These are phyloP conservation scores for Trichoderma afroharzianum DNA, from an alignment of 2,329 filamentous ascomycete species.

Conservation along the genomic window DNA sequence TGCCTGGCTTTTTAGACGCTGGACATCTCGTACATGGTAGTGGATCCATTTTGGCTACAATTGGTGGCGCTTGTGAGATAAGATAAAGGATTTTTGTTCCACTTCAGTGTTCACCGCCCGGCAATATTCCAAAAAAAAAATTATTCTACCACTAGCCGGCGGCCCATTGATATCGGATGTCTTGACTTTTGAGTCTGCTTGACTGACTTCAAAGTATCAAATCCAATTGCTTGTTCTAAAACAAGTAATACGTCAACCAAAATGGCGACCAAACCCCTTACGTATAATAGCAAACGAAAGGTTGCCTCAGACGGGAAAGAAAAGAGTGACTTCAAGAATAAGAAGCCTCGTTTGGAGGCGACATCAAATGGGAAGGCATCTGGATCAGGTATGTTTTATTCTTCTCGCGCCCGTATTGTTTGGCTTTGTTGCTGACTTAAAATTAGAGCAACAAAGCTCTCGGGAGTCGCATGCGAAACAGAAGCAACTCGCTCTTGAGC, in stretches of 20 bases:
- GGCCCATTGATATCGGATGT: slow-evolving; percentile 19
- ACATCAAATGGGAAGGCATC: slow-evolving; percentile 31
- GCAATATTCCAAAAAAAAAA: slow-evolving; percentile 31
- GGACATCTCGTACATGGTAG: neutral
- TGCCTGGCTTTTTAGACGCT: neutral
- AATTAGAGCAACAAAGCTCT: slow-evolving; percentile 54
- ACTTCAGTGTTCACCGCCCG: slow-evolving; percentile 32
- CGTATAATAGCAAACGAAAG: slow-evolving; percentile 56
- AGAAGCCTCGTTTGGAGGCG: slow-evolving; percentile 47
- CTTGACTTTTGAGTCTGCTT: slow-evolving; percentile 2
- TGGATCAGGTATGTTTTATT: slow-evolving; percentile 38
- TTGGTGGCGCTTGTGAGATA: neutral
- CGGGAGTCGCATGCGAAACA: slow-evolving; percentile 92
- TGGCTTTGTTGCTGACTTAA: neutral
- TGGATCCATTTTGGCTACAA: neutral
- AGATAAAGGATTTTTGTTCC: neutral
- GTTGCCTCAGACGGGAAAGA: slow-evolving; percentile 43
- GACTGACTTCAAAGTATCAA: neutral
- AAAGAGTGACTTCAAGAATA: slow-evolving; percentile 39
- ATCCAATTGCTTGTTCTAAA: neutral
- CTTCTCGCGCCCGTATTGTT: slow-evolving; percentile 4
- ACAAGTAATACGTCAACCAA: slow-evolving; percentile 19
- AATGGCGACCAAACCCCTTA: slow-evolving; percentile 49
- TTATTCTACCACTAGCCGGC: slow-evolving; percentile 12
- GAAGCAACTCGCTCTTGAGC: slow-evolving; percentile 80